Conservation (phyloP, 257 asterid genomes). For the Gynochthodes officinalis region DNA sequence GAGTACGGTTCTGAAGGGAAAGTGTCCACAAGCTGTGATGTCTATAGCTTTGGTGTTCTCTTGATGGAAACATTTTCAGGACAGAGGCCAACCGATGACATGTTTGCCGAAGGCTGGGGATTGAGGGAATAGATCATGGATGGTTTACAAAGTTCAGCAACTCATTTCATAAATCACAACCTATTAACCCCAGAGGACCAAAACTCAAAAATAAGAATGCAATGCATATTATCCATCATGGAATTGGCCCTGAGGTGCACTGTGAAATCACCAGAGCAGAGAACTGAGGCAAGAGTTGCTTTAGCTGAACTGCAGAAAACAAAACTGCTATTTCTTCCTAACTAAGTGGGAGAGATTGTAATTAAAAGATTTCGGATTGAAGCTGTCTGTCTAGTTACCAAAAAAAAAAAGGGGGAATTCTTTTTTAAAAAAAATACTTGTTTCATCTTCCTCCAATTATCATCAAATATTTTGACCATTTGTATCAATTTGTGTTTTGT, state of each 20-base stretch:
- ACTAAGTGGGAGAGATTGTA: too few species aligned
- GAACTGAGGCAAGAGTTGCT: background rate
- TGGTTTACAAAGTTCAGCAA: background rate
- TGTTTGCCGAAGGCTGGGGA: background rate
- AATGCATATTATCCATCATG: background rate
- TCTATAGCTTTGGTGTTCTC: constrained; percentile 12
- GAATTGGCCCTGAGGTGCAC: too few species aligned
- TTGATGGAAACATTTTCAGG: constrained; percentile 10
- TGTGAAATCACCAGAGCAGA: too few species aligned
- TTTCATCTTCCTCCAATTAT: too few species aligned
- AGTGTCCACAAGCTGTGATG: constrained; percentile 6
- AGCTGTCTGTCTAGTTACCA: too few species aligned
- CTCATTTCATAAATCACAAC: too few species aligned
- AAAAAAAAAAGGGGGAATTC: too few species aligned
- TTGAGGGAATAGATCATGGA: background rate
- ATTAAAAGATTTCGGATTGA: too few species aligned
- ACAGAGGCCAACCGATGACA: constrained; percentile 15
- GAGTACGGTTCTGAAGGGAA: constrained; percentile 14
- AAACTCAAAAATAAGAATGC: background rate
- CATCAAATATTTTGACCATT: too few species aligned
- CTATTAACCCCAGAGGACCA: background rate
- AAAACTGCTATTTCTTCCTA: background rate
- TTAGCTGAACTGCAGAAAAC: background rate
- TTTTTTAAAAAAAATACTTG: too few species aligned
- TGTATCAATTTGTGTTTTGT: too few species aligned